Evolutionary conservation across 352 stramenopile genomes (phyloP).

Genomic region (Phytophthora quininea): DNA sequence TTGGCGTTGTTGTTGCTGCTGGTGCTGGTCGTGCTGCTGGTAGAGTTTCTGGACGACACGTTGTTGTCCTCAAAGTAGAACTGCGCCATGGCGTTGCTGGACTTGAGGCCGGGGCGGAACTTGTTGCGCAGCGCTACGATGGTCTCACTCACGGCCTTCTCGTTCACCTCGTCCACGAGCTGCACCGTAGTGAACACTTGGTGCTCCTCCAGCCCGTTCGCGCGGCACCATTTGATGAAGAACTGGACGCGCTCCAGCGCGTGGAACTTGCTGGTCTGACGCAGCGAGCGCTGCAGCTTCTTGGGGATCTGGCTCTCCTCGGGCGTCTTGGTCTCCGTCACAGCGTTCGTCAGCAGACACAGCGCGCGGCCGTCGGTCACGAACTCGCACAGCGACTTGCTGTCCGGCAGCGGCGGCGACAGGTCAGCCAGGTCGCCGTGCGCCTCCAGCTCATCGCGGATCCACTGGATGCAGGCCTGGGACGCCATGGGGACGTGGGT

Average conservation of each 20-base stretch:
- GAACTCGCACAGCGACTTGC: slow-evolving; percentile 65
- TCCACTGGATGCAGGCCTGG: slow-evolving; percentile 56
- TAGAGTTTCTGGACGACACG: slow-evolving; percentile 18
- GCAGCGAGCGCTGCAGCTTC: slow-evolving; percentile 71
- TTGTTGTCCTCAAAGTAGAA: slow-evolving; percentile 39
- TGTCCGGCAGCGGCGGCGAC: slow-evolving; percentile 31
- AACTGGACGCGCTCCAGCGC: slow-evolving; percentile 84
- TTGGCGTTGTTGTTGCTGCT: slow-evolving; percentile 30
- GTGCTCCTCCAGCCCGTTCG: slow-evolving; percentile 64
- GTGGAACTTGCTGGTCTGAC: slow-evolving; percentile 80
- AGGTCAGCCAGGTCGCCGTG: slow-evolving; percentile 38
- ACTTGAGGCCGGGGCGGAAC: slow-evolving; percentile 47
- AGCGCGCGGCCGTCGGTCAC: slow-evolving; percentile 80
- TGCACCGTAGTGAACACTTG: slow-evolving; percentile 82
- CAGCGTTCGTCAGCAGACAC: slow-evolving; percentile 65
- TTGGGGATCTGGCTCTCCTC: slow-evolving; percentile 57
- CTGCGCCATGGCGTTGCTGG: slow-evolving; percentile 31
- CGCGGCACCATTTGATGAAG: slow-evolving; percentile 85
- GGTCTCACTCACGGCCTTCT: slow-evolving; percentile 60
- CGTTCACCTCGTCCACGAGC: slow-evolving; percentile 80
- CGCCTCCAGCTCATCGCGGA: slow-evolving; percentile 56
- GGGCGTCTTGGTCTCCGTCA: slow-evolving; percentile 12
- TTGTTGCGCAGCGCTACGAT: slow-evolving; percentile 68
- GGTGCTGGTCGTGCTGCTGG: slow-evolving; percentile 27
- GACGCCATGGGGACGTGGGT: slow-evolving; percentile 26